Conservation (phyloP, 257 asterid species). For the Galeopsis tetrahit region DNA sequence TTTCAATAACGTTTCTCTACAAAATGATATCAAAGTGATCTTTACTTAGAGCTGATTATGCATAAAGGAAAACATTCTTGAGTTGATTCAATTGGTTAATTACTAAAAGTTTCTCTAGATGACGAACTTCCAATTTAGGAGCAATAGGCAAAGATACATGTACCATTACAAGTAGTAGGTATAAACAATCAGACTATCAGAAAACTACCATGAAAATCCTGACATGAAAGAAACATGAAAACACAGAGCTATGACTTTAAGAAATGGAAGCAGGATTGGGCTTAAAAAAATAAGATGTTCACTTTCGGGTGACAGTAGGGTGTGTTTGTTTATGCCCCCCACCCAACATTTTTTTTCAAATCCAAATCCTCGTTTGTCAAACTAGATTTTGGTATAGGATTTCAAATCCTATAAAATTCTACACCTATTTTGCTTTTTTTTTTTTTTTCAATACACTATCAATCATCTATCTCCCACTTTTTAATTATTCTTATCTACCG, state of each 20-base stretch:
- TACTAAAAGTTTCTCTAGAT: not conserved
- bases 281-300: too few relatives aligned
- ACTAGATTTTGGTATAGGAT: too few relatives aligned
- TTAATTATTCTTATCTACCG: too few relatives aligned
- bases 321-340: too few relatives aligned
- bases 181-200: constrained; percentile 8
- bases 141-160: not conserved
- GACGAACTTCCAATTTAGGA: constrained; percentile 7
- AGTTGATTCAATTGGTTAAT: not conserved
- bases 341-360: too few relatives aligned
- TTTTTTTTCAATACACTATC: too few relatives aligned
- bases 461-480: too few relatives aligned
- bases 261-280: too few relatives aligned
- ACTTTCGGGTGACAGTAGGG: too few relatives aligned
- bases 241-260: not conserved
- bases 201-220: not conserved
- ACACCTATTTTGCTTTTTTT: too few relatives aligned
- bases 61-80: not conserved
- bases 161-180: not conserved
- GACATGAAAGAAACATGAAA: not conserved
- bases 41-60: constrained; percentile 9
- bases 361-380: too few relatives aligned
- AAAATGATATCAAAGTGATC: constrained; percentile 3
- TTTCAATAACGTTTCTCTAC: not conserved
- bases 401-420: too few relatives aligned